phyloP scores from a whole-genome alignment of 805 yeast genomes.

The Candida chilensis region DNA sequence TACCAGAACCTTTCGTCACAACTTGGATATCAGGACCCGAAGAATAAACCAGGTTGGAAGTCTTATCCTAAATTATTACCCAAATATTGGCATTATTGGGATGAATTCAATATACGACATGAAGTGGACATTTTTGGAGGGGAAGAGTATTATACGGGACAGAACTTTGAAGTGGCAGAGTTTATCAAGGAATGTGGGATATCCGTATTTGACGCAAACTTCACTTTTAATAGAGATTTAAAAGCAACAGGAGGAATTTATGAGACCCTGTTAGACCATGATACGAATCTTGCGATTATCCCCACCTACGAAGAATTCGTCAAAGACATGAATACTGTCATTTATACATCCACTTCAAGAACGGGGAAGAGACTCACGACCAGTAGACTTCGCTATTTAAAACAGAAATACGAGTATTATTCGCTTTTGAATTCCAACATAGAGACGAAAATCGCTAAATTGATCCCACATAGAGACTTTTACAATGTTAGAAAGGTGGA shows the following conservation, averaged over 20 bases:
- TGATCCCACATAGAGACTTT: constrained; percentile 31
- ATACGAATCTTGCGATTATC: constrained; percentile 4
- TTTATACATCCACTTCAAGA: constrained; percentile 5
- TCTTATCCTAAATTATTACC: constrained; percentile 9
- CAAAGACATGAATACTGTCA: constrained; percentile 13
- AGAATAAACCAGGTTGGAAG: not conserved
- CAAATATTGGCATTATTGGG: constrained; percentile 29
- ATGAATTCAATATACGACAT: constrained; percentile 8
- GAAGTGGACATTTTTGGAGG: constrained; percentile 10
- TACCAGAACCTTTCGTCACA: not conserved
- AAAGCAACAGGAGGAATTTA: not conserved
- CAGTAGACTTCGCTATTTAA: constrained; percentile 17
- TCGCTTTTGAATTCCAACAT: constrained; percentile 12
- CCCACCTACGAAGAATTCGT: constrained; percentile 18
- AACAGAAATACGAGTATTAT: constrained; percentile 22
- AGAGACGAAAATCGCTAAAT: constrained; percentile 21
- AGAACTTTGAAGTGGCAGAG: constrained; percentile 17
- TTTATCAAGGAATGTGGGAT: constrained; percentile 3
- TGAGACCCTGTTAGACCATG: constrained; percentile 5
- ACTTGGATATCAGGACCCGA: not conserved
- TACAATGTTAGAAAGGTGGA: constrained; percentile 32
- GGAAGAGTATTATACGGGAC: constrained; percentile 21
- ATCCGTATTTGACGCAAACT: not conserved
- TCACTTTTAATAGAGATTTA: not conserved
- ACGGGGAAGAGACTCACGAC: constrained; percentile 5